phyloP scores from a whole-genome alignment of 2,329 filamentous ascomycete species.

The Ceratocystis huliohia region DNA sequence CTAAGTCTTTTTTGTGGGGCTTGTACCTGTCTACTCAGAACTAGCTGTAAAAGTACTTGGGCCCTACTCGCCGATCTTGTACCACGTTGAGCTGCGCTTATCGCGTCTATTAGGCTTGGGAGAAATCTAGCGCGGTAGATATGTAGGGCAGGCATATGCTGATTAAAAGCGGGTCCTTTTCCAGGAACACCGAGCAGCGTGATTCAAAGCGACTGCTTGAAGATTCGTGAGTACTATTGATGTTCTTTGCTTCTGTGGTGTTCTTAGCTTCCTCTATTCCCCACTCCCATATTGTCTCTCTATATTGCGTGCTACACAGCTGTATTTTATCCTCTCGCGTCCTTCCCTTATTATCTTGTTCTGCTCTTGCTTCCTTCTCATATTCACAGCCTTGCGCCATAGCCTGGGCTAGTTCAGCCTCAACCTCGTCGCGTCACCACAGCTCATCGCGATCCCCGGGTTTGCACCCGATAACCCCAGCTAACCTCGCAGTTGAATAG shows the following conservation, averaged over 20 bases:
- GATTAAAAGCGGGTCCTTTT: background rate
- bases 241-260: background rate
- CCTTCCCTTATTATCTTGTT: background rate
- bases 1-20: background rate
- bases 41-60: background rate
- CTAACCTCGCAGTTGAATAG: background rate
- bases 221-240: background rate
- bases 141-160: background rate
- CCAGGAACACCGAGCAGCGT: background rate
- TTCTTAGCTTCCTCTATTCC: no score
- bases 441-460: background rate
- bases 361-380: background rate
- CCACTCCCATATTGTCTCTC: no score
- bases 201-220: background rate
- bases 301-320: background rate
- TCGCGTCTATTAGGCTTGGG: background rate
- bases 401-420: constrained; percentile 1
- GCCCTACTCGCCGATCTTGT: background rate
- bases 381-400: constrained; percentile 8
- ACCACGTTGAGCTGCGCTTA: background rate
- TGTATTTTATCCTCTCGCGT: background rate
- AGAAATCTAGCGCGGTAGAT: background rate
- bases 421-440: background rate
- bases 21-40: background rate
- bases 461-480: background rate